Conservation (phyloP, 805 yeast species). For the Hanseniaspora hatyaiensis region DNA sequence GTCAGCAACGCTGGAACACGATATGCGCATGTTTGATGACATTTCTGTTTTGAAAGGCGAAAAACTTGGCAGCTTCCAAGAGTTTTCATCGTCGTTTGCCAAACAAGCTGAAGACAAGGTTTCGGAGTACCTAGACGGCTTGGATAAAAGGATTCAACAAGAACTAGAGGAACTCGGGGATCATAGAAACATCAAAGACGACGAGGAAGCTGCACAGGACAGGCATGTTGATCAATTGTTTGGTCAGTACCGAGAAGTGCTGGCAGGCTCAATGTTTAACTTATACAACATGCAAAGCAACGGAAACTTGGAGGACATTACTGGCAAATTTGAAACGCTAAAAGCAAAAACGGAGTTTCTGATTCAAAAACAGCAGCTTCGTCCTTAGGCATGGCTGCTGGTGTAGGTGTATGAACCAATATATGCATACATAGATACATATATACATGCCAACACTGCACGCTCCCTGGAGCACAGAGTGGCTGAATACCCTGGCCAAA, state of each 20-base stretch:
- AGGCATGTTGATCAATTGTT: background rate
- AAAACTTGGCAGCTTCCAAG: background rate
- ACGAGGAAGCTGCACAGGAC: background rate
- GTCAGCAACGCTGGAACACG: background rate
- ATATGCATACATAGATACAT: too few relatives aligned
- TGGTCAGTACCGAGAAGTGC: background rate
- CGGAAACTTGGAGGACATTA: background rate
- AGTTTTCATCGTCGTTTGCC: too few relatives aligned
- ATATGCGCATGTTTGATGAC: constrained; percentile 3
- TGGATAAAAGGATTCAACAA: constrained; percentile 3
- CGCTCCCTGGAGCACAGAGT: too few relatives aligned
- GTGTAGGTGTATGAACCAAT: too few relatives aligned
- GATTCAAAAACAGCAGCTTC: background rate
- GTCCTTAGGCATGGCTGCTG: too few relatives aligned
- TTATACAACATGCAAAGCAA: background rate
- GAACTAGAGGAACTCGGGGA: too few relatives aligned
- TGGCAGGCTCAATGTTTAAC: background rate
- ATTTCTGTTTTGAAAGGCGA: constrained; percentile 5
- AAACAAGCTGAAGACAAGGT: background rate
- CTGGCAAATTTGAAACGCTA: background rate
- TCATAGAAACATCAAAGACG: background rate
- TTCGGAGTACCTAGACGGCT: background rate
- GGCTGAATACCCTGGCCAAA: too few relatives aligned
- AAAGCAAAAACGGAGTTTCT: constrained; percentile 8
- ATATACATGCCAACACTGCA: too few relatives aligned